These are phyloP conservation scores for Epichloe hybrida DNA, from an alignment of 2,329 filamentous ascomycete species.

Conservation along the genomic window DNA sequence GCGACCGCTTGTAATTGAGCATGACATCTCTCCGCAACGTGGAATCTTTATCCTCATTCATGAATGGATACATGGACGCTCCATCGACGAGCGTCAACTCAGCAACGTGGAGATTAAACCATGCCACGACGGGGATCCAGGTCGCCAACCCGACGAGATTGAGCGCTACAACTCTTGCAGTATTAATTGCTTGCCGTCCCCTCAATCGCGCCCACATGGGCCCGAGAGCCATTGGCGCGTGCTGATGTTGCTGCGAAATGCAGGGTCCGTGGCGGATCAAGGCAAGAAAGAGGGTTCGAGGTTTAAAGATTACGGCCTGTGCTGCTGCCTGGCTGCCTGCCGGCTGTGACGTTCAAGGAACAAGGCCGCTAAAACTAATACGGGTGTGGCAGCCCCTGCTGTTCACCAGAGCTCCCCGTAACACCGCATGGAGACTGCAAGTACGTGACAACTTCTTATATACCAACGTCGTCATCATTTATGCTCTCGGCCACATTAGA, in stretches of 20 bases:
- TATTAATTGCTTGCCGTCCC: constrained; percentile 11
- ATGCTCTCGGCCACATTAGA: no score
- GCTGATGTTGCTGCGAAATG: background rate
- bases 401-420: no score
- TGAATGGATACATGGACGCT: constrained; percentile 62
- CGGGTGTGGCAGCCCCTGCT: no score
- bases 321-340: no score
- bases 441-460: no score
- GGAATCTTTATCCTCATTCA: constrained; percentile 53
- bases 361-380: no score
- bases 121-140: constrained; percentile 49
- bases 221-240: background rate
- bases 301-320: no score
- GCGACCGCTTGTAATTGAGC: constrained; percentile 44
- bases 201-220: constrained; percentile 22
- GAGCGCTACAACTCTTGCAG: constrained; percentile 23
- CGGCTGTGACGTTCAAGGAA: no score
- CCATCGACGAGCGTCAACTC: constrained; percentile 45
- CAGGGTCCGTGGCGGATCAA: background rate
- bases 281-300: no score
- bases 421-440: no score
- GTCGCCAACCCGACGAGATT: constrained; percentile 40
- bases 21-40: constrained; percentile 41
- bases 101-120: constrained; percentile 47
- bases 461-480: no score